Conservation (phyloP, 495 filamentous ascomycete genomes). For the Aspergillus heteromorphus region DNA sequence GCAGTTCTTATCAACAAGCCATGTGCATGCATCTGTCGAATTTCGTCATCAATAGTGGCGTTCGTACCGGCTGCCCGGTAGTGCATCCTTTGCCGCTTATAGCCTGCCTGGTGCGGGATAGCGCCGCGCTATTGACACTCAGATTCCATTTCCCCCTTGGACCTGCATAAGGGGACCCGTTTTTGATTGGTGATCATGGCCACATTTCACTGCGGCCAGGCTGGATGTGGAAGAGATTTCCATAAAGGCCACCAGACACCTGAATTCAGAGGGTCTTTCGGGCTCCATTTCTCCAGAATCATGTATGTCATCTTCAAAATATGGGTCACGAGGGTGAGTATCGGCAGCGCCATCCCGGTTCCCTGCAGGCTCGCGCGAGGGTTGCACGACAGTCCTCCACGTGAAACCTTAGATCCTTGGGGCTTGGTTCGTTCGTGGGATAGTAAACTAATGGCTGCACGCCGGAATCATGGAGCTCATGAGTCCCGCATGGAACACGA, state of each 20-base stretch:
- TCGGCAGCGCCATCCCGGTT: background rate
- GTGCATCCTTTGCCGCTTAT: constrained; percentile 3
- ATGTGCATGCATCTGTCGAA: too few relatives aligned
- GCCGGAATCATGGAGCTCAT: background rate
- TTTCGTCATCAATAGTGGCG: background rate
- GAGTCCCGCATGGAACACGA: background rate
- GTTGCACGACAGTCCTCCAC: background rate
- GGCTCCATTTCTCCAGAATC: background rate
- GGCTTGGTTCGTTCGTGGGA: background rate
- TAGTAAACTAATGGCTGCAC: background rate
- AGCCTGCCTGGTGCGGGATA: background rate
- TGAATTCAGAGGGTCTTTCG: background rate
- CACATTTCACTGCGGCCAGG: background rate
- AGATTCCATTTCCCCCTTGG: background rate
- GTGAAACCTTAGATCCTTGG: background rate
- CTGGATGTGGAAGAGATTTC: background rate
- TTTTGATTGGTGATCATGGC: background rate
- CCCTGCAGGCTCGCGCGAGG: background rate
- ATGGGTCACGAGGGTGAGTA: background rate
- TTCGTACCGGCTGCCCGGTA: background rate
- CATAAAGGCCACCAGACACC: background rate
- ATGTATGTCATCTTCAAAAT: background rate
- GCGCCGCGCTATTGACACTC: background rate
- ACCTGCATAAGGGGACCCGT: constrained; percentile 1
- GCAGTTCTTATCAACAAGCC: background rate